These are phyloP conservation scores for Pseudogymnoascus sp. DNA, from an alignment of 2,329 filamentous ascomycete species.

Conservation along the genomic window DNA sequence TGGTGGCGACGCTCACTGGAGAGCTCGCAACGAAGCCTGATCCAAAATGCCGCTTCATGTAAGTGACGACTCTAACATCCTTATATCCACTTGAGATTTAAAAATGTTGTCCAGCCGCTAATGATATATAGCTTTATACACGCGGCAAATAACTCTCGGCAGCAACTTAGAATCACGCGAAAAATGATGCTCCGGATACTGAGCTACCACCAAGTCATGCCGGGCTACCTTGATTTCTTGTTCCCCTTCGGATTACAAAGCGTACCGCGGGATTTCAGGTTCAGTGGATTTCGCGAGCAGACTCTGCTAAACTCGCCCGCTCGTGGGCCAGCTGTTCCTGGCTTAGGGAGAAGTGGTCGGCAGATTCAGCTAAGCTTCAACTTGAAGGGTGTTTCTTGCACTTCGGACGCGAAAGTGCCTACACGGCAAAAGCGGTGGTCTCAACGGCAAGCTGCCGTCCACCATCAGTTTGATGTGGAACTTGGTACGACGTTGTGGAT, in stretches of 20 bases:
- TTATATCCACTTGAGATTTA: neutral
- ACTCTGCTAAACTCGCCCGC: slow-evolving; percentile 11
- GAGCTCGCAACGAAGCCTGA: neutral
- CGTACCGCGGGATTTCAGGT: slow-evolving; percentile 21
- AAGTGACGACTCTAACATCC: neutral
- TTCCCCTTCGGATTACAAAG: slow-evolving; percentile 24
- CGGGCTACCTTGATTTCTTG: slow-evolving; percentile 27
- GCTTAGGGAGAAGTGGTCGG: slow-evolving; percentile 19
- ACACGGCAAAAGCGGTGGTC: slow-evolving; percentile 16
- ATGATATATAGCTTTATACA: slow-evolving; percentile 19
- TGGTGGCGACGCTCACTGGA: neutral
- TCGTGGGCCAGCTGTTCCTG: slow-evolving; percentile 13
- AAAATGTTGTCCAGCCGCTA: neutral
- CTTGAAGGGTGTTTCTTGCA: slow-evolving; percentile 19
- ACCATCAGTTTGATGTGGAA: slow-evolving; percentile 24
- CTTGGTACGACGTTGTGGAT: slow-evolving; percentile 34
- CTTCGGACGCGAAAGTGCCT: neutral
- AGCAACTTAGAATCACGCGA: slow-evolving; percentile 19
- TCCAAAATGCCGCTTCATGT: slow-evolving; percentile 26
- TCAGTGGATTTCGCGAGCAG: slow-evolving; percentile 22
- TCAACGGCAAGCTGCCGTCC: slow-evolving; percentile 21
- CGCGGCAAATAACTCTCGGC: slow-evolving; percentile 15
- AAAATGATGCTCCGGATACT: slow-evolving; percentile 23
- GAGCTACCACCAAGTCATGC: slow-evolving; percentile 29
- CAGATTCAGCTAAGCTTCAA: slow-evolving; percentile 25